Conservation (phyloP, 495 filamentous ascomycete genomes). For the Pyrenula massariospora region DNA sequence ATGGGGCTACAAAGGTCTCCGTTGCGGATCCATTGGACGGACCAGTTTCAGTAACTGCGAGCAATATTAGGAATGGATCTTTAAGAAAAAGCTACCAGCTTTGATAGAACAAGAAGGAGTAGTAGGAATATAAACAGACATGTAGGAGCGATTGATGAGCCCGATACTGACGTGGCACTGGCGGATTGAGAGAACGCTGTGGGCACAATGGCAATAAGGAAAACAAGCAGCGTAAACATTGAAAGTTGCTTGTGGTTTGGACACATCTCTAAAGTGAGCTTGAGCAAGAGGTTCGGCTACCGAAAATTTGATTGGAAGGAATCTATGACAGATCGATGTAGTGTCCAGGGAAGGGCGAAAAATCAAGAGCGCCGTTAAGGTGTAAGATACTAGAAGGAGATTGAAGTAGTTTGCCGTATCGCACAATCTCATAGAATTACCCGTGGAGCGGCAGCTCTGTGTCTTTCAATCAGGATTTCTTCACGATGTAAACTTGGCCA, state of each 20-base stretch:
- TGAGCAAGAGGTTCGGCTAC: not conserved
- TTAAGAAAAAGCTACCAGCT: not conserved
- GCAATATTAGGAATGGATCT: not conserved
- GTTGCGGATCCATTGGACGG: not conserved
- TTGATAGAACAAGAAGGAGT: not conserved
- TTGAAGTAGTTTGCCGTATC: too few relatives aligned
- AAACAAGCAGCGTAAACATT: not conserved
- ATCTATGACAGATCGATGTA: not conserved
- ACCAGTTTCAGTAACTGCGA: not conserved
- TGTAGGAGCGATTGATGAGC: not conserved
- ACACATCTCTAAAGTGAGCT: conserved; percentile 8
- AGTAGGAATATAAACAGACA: not conserved
- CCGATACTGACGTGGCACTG: not conserved
- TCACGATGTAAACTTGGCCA: not conserved
- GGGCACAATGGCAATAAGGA: not conserved
- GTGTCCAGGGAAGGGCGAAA: not conserved
- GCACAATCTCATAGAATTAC: too few relatives aligned
- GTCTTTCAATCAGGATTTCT: not conserved
- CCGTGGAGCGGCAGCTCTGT: too few relatives aligned
- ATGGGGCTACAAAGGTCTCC: not conserved
- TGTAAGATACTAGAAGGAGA: not conserved
- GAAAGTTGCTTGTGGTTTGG: conserved; percentile 1
- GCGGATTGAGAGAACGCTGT: not conserved
- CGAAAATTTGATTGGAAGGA: not conserved
- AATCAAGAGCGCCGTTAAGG: not conserved